phyloP scores from a whole-genome alignment of 768 basidiomycete genomes.

The Scleroderma citrinum region DNA sequence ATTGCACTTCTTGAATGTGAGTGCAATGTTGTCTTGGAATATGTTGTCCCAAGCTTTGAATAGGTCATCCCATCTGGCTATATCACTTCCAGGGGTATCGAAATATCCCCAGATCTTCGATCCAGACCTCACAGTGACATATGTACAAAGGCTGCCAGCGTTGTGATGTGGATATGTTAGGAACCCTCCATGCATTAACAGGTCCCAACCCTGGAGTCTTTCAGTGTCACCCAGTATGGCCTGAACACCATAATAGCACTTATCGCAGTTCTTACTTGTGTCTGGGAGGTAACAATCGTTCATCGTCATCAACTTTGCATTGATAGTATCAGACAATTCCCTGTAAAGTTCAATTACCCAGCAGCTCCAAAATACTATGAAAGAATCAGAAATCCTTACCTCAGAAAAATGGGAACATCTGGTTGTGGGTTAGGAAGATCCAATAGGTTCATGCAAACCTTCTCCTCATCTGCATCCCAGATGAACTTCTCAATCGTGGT shows the following conservation, averaged over 20 bases:
- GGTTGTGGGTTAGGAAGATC: not conserved
- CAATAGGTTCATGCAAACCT: not conserved
- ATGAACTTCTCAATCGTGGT: not conserved
- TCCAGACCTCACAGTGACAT: not conserved
- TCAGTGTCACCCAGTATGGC: not conserved
- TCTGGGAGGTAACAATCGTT: not conserved
- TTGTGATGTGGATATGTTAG: conserved; percentile 8
- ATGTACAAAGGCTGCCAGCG: conserved; percentile 1
- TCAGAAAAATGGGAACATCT: not conserved
- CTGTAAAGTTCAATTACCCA: not conserved
- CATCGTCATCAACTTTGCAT: not conserved
- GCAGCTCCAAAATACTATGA: too few species aligned
- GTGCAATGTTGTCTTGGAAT: too few species aligned
- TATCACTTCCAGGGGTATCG: not conserved
- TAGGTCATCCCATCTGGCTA: not conserved
- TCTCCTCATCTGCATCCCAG: not conserved
- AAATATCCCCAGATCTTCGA: conserved; percentile 6
- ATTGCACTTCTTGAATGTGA: too few species aligned
- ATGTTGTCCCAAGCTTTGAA: not conserved
- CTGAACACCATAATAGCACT: not conserved
- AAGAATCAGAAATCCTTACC: not conserved
- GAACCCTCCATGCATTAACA: conserved; percentile 6
- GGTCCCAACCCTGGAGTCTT: conserved; percentile 1
- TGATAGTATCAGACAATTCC: not conserved
- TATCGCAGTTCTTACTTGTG: too few species aligned